Conservation (phyloP, 2,329 filamentous ascomycete species). For the Exophiala aquamarina region DNA sequence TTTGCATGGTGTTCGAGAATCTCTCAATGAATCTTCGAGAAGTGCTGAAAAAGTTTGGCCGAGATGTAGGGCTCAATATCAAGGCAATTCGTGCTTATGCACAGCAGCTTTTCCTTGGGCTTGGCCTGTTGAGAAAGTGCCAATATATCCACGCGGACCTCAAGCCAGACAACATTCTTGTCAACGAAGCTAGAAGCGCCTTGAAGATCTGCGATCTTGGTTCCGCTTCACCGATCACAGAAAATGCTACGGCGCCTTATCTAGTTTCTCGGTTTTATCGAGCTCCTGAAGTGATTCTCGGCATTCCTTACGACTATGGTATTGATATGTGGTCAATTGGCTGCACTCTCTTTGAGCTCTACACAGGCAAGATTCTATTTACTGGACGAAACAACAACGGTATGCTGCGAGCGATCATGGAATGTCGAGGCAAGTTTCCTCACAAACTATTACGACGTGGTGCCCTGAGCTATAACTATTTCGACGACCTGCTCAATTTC, state of each 20-base stretch:
- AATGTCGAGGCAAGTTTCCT: conserved; percentile 88
- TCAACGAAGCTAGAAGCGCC: conserved; percentile 77
- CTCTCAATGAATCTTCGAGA: conserved; percentile 89
- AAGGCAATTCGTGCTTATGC: conserved; percentile 85
- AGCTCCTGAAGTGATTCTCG: conserved; percentile 93
- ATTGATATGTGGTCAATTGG: conserved; percentile 98
- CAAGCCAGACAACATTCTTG: conserved; percentile 96
- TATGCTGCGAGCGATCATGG: conserved; percentile 96
- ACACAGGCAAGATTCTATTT: conserved; percentile 96
- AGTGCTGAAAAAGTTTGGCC: conserved; percentile 91
- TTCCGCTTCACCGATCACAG: conserved; percentile 87
- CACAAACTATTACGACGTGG: conserved; percentile 85
- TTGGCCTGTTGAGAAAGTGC: conserved; percentile 85
- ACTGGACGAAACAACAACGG: conserved; percentile 95
- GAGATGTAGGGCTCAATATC: conserved; percentile 89
- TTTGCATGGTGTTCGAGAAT: conserved; percentile 97
- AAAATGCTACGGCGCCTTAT: conserved; percentile 91
- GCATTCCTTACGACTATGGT: conserved; percentile 91
- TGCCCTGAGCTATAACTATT: conserved; percentile 72
- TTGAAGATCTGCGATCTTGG: conserved; percentile 96
- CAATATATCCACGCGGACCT: conserved; percentile 94
- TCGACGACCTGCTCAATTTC: conserved; percentile 82
- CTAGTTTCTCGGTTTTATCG: conserved; percentile 97
- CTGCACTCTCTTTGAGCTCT: conserved; percentile 94
- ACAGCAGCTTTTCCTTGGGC: conserved; percentile 87